These are phyloP conservation scores for Syzygium aromaticum DNA, from an alignment of 345 rosid species.

Conservation along the genomic window DNA sequence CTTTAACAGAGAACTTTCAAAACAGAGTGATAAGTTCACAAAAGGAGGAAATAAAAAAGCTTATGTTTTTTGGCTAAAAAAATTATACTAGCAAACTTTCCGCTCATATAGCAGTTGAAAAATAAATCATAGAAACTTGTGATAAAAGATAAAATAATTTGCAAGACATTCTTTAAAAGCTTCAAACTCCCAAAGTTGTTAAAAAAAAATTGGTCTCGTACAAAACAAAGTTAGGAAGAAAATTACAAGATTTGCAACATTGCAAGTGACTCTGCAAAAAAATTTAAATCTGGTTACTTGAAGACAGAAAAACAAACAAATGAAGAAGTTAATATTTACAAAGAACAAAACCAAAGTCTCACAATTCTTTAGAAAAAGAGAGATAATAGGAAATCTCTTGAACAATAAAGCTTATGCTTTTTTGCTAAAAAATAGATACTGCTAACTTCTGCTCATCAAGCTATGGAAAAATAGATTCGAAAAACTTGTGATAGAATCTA, in stretches of 20 bases:
- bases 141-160: neutral
- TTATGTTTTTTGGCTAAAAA: neutral
- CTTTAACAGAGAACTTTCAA: neutral
- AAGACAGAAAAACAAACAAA: no score
- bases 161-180: neutral
- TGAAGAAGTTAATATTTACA: no score
- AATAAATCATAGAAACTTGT: neutral
- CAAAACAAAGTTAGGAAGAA: no score
- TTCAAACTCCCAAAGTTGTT: neutral
- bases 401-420: no score
- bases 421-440: no score
- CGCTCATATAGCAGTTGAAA: neutral
- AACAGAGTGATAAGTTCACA: neutral
- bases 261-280: no score
- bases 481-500: neutral
- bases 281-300: no score
- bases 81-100: neutral
- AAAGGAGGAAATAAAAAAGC: neutral
- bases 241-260: no score
- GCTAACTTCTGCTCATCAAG: neutral
- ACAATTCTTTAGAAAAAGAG: no score
- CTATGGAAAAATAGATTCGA: neutral
- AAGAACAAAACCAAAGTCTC: no score
- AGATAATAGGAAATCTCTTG: no score
- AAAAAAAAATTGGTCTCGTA: no score